Base-by-base conservation (phyloP, 495 filamentous ascomycete genomes). In the Lasiosphaeria ovina region DNA sequence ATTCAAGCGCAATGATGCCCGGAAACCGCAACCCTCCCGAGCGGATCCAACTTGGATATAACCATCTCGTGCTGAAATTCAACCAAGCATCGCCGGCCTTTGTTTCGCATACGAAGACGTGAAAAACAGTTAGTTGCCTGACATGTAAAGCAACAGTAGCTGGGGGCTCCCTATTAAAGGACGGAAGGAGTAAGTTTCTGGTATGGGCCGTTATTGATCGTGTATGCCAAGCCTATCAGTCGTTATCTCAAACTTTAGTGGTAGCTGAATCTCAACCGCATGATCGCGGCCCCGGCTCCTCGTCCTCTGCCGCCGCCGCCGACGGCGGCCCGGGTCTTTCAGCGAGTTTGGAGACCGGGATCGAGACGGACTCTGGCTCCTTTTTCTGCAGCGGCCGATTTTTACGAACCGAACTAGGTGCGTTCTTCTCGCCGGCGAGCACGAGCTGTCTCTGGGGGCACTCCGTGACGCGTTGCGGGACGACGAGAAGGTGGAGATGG, bases 281-380 rank as follows among this genome's bases (percentile, higher is more conserved):
- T 72, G 69, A 7, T 58, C 55, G 35, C 72, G 73, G 55, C 73
- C 69, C 47, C 73, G 69, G 42, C 72, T 77, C 51, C 58, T 67
- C 11, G 74, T 75, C 56, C 74, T 65, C 49, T 74, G 73, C 16
- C 74, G 70, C 38, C 74, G 69, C 55, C 69, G 66, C 12, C 6
- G 33, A 35, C 17, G 35, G 53, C 48, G 64, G 12, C 66, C 58
- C 12, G 64, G 40, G 11, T 66, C 65, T 47, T 62, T 55, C 11
- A n/a, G 12, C 8, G 59, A 36, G 35, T 67, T 64, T 38, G 68
- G 63, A 8, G 72, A 73, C 16, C 65, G 68, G 11, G 74, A 73
- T 47, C 72, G 69, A 16, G 74, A 74, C 17, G 74, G 74, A 31
- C 71, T 71, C 58, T 70, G 73, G 49, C 70, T 70, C 33, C 74